Base-by-base conservation (phyloP, 2,329 filamentous ascomycete genomes). In the Monilinia fructicola region DNA sequence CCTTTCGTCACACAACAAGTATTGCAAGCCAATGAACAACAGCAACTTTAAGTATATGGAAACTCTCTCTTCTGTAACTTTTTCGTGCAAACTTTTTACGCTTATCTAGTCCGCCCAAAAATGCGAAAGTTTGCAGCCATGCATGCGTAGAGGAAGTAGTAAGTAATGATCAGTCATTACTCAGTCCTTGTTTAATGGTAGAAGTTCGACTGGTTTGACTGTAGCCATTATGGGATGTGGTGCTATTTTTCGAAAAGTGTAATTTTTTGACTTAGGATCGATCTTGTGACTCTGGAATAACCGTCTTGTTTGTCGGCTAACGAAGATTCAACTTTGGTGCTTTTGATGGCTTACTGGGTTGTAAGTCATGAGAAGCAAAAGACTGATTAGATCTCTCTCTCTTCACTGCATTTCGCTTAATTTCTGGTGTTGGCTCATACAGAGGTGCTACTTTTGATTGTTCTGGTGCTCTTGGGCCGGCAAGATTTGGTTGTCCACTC, bases 231-330 rank as follows among this genome's bases (percentile, higher is more conserved):
- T 35, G 18, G 21, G 11, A 16, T 26, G 9, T 18, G 9, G 3
- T 21, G 44, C 23, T 48, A 12, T 14, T 5, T n/a, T 35, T 23
- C 18, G 16, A 11, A 7, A n/a, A 3, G 12, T 40, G n/a, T 4
- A 14, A 10, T 11, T 2, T 5, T 42, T 23, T 4, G 23, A 18
- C n/a, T 60, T 18, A 65, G 12, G 21, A 42, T 26, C 38, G 38
- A 44, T 55, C 63, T 52, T 69, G 65, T 7, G 67, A 69, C 23
- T 68, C 61, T 14, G 64, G 64, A 63, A 69, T 67, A 14, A 61
- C 46, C 2, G 62, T 54, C 31, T 53, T 52, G 18, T 35, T 63
- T 23, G n/a, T 38, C 28, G n/a, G 12, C 26, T 10, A 48, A 14
- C 21, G 44, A 21, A 35, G 35, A 18, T 44, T 46, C 2, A 67